These are phyloP conservation scores for Crithidia thermophila DNA, from an alignment of 208 protist genomes.

Conservation along the genomic window DNA sequence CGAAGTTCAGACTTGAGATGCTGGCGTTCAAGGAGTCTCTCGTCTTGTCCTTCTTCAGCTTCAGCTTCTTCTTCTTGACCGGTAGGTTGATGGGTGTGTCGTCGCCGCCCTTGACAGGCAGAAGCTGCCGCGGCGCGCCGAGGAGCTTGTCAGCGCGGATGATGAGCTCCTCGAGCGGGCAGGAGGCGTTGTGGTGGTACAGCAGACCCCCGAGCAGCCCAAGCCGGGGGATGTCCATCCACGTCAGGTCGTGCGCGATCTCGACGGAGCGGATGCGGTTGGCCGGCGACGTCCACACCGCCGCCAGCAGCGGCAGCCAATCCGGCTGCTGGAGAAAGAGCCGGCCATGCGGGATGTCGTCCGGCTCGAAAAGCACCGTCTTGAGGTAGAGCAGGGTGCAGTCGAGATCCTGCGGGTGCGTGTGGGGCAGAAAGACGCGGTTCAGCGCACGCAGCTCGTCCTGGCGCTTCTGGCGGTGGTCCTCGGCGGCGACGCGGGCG, in stretches of 20 bases:
- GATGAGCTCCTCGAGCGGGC: constrained; percentile 39
- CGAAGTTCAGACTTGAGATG: constrained; percentile 31
- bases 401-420: constrained; percentile 38
- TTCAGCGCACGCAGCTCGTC: constrained; percentile 46
- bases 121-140: constrained; percentile 10
- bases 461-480: constrained; percentile 24
- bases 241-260: constrained; percentile 41
- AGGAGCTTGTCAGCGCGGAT: constrained; percentile 49
- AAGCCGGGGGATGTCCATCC: constrained; percentile 62
- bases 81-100: neutral
- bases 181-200: constrained; percentile 42
- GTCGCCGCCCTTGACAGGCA: neutral
- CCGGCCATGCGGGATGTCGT: constrained; percentile 55
- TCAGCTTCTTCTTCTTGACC: constrained; percentile 11
- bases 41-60: constrained; percentile 3
- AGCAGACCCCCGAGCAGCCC: constrained; percentile 67
- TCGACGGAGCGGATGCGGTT: constrained; percentile 49
- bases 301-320: constrained; percentile 70
- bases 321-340: constrained; percentile 51
- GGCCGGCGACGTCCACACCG: constrained; percentile 51
- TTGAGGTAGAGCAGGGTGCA: constrained; percentile 59
- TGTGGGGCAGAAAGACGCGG: constrained; percentile 61
- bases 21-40: constrained; percentile 1
- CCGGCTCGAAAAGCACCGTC: constrained; percentile 49
- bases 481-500: constrained; percentile 45